Evolutionary conservation across 106 monocot genomes (phyloP), one percentile per base, ranked within the genome.

Genomic region (Allium sativum): DNA sequence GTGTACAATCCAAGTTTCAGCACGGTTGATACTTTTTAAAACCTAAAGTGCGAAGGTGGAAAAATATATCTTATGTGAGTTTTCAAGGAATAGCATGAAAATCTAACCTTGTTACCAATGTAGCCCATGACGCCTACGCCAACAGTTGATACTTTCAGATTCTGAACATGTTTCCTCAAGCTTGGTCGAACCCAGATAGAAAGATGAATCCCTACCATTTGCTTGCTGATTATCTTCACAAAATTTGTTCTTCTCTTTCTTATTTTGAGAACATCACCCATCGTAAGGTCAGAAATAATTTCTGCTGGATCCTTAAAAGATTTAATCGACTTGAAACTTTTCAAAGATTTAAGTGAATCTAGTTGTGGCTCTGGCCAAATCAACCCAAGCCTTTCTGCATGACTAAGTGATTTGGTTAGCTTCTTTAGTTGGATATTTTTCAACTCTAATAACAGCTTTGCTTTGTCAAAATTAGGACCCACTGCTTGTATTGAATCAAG

Each of bases 101-200:
- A 31, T 31, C 51, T 68, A 50, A 70, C 87, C 87, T 88, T 88
- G 61, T 88, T 88, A 52, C 83, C 87, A 57, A 88, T 79, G 62
- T 83, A 88, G 18, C 80, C 83, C 87, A 88, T 80, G 48, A 62
- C 71, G 58, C 87, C 87, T 12, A 88, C 83, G 62, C 87, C 87
- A 61, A 77, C 80, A 45, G 71, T 77, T 42, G 80, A 88, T 43
- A 83, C 77, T 46, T 76, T 88, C 71, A 88, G 56, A 71, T 88
- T 88, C 58, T 80, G 76, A 64, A 88, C 69, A 55, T 88, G 87
- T 59, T 71, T 83, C 48, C 80, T 48, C 44, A 83, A 50, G 65
- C 83, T 88, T 74, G 71, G 60, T 15, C 79, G 71, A 4, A 88
- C 87, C 87, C 83, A 88, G 18, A 88, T 80, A n/a, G 87, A 77